Conservation (phyloP, 805 yeast species). For the Ogataea haglerorum region DNA sequence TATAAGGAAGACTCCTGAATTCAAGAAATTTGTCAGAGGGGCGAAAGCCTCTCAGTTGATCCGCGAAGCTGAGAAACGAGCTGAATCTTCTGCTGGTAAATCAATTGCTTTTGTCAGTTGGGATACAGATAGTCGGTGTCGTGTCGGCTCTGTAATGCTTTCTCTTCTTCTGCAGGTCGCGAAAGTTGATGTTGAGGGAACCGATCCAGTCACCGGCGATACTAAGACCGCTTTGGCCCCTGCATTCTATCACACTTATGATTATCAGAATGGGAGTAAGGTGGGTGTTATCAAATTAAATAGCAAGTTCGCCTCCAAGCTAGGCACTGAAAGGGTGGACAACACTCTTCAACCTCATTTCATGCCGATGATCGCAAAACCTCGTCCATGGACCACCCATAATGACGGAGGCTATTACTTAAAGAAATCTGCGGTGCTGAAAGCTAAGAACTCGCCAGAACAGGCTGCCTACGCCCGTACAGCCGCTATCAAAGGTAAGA, state of each 20-base stretch:
- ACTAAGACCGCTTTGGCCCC: constrained; percentile 73
- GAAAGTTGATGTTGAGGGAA: constrained; percentile 71
- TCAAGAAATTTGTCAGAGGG: constrained; percentile 38
- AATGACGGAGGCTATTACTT: constrained; percentile 82
- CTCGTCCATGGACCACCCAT: constrained; percentile 83
- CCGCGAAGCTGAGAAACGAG: constrained; percentile 24
- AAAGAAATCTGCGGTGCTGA: constrained; percentile 58
- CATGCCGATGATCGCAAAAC: constrained; percentile 88
- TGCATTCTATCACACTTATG: constrained; percentile 87
- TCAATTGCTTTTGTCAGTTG: constrained; percentile 18
- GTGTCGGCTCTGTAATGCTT: constrained; percentile 76
- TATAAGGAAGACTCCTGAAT: constrained; percentile 44
- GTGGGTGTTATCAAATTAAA: constrained; percentile 81
- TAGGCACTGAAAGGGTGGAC: constrained; percentile 62
- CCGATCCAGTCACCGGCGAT: constrained; percentile 74
- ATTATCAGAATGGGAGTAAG: constrained; percentile 72
- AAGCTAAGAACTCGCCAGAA: constrained; percentile 84
- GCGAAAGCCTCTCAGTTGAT: constrained; percentile 27
- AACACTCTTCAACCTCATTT: constrained; percentile 75
- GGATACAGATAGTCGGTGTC: constrained; percentile 44
- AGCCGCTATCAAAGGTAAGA: constrained; percentile 65
- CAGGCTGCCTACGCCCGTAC: constrained; percentile 85
- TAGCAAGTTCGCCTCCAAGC: constrained; percentile 56
- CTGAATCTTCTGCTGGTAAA: constrained; percentile 21
- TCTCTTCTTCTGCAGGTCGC: constrained; percentile 79